Evolutionary conservation across 2,329 filamentous ascomycete genomes (phyloP).

Genomic region (Aphanocladium album): DNA sequence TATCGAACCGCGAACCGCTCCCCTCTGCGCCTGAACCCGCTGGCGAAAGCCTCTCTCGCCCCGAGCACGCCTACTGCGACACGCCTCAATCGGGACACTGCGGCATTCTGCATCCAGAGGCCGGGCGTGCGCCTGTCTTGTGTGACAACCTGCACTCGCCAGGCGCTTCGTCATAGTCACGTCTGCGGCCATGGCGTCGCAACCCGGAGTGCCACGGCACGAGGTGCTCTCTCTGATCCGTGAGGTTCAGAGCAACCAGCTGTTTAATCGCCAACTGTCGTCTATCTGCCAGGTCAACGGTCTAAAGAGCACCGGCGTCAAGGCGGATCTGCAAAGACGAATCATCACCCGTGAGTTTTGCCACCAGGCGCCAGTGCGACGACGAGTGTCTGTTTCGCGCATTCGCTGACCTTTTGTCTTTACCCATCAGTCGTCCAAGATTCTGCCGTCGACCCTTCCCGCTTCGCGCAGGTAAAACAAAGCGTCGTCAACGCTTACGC

Average conservation of each 20-base stretch:
- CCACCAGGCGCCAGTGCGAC: neutral
- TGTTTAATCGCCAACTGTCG: slow-evolving; percentile 64
- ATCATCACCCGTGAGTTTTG: slow-evolving; percentile 67
- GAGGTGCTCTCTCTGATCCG: slow-evolving; percentile 44
- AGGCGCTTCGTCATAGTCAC: neutral
- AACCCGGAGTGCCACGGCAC: slow-evolving; percentile 26
- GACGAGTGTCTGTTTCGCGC: neutral
- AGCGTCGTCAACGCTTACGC: slow-evolving; percentile 34
- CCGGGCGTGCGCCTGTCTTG: slow-evolving; percentile 4
- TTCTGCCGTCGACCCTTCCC: slow-evolving; percentile 32
- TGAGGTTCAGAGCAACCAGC: slow-evolving; percentile 36
- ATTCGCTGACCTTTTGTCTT: neutral
- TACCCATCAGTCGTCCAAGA: slow-evolving; percentile 37
- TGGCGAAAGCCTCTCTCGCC: neutral
- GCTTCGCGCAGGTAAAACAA: slow-evolving; percentile 39
- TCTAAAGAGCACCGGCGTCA: slow-evolving; percentile 75
- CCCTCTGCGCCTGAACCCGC: neutral
- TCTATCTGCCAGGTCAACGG: slow-evolving; percentile 70
- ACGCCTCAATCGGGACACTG: neutral
- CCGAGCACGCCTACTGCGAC: neutral
- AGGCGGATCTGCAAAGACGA: slow-evolving; percentile 73
- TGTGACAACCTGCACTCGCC: neutral
- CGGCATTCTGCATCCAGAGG: neutral
- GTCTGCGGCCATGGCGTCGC: slow-evolving; percentile 22
- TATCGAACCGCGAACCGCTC: neutral